phyloP scores from a whole-genome alignment of 2,329 filamentous ascomycete genomes.

The Diaporthe citriasiana region DNA sequence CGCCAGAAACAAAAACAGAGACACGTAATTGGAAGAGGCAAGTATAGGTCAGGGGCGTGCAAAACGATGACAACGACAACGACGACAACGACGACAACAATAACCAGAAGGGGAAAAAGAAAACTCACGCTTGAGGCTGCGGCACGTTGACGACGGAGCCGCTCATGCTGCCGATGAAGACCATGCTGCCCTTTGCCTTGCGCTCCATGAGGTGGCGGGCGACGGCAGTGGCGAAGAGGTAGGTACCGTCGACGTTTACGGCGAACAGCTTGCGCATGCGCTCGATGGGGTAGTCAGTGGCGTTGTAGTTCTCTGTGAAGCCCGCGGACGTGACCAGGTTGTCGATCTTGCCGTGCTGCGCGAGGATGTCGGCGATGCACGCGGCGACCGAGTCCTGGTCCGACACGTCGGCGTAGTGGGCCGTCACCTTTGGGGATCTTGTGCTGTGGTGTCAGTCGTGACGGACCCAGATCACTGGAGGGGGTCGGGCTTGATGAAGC shows the following conservation, averaged over 20 bases:
- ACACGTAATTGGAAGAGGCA: not conserved
- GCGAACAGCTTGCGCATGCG: conserved; percentile 94
- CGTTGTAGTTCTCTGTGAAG: conserved; percentile 96
- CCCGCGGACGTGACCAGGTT: conserved; percentile 96
- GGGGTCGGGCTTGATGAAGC: not conserved
- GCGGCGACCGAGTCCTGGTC: conserved; percentile 82
- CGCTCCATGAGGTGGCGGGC: conserved; percentile 91
- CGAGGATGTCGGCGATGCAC: conserved; percentile 78
- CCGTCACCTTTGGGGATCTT: conserved; percentile 85
- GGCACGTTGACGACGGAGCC: conserved; percentile 95
- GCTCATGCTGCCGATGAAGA: conserved; percentile 96
- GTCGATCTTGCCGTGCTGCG: conserved; percentile 85
- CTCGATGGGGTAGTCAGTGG: conserved; percentile 90
- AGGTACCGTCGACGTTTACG: conserved; percentile 94
- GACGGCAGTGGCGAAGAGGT: conserved; percentile 86
- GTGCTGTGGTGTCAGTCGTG: conserved; percentile 4
- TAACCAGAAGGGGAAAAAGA: not conserved
- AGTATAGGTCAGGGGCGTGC: not conserved
- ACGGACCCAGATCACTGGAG: not conserved
- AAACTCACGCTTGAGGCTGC: conserved; percentile 82
- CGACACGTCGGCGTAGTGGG: conserved; percentile 91
- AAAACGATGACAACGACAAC: not conserved
- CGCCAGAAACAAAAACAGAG: not conserved
- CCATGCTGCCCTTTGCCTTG: conserved; percentile 84
- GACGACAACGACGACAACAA: not conserved